Evolutionary conservation across 2,329 filamentous ascomycete species (phyloP), one percentile per base, ranked within the genome.

Genomic region (Penicillium hesseltinei): DNA sequence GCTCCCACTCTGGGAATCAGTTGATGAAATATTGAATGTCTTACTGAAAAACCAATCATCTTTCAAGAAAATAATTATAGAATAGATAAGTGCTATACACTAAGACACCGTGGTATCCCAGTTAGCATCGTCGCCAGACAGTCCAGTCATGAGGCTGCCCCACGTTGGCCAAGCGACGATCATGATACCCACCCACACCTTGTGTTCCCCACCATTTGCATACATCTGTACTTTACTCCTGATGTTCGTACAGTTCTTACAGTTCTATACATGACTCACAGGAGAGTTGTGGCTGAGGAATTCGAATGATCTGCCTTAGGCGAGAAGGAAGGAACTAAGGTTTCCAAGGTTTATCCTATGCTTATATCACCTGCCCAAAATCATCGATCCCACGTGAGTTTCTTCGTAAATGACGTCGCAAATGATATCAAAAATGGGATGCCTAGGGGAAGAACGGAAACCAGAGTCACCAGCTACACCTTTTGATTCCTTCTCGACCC

Each of bases 181-280:
- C 49, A 40, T 45, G 31, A 38, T 39, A 29, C 21, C 48, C 39
- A 40, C 53, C 21, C 19, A 45, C 21, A 31, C 15, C 17, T 21
- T 46, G n/a, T 45, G 19, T 33, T 40, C 31, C 47, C 53, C 39
- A 54, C 51, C n/a, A 39, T 53, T 39, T n/a, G 17, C 25, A 23
- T 43, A 33, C 19, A 23, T 23, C 3, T 21, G 11, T 38, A 6
- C 13, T 31, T 29, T 25, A 42, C 5, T 15, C 21, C 23, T 33
- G 31, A 15, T 5, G 5, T 35, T 35, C 1, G 7, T 38, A 27
- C 29, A 35, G 19, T 21, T 40, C 5, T 39, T 48, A 53, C 40
- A 25, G 15, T 35, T 45, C 5, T 21, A 33, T 52, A 52, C 54
- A 52, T 52, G 54, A 56, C 48, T 56, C 54, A 56, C 42, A 29